Conservation (phyloP, 2,329 filamentous ascomycete species). For the Alternaria solani region DNA sequence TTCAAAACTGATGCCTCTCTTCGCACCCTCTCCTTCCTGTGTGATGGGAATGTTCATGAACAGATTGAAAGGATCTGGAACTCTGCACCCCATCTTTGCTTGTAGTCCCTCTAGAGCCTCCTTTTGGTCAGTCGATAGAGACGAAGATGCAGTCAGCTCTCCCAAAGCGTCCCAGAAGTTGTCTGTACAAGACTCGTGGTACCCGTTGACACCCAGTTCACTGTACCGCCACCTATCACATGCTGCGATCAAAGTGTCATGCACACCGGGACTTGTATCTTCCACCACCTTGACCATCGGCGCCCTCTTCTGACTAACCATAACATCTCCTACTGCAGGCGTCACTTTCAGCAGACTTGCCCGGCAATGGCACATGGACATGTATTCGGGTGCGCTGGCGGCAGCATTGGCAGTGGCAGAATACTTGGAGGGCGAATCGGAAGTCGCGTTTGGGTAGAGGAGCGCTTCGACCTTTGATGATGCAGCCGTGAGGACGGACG, state of each 20-base stretch:
- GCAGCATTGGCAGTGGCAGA: constrained; percentile 35
- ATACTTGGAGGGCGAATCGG: constrained; percentile 33
- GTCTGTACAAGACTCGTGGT: constrained; percentile 50
- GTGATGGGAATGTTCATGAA: constrained; percentile 58
- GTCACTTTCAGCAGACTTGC: constrained; percentile 39
- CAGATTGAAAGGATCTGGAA: constrained; percentile 48
- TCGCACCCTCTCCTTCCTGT: constrained; percentile 50
- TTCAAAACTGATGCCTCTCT: constrained; percentile 50
- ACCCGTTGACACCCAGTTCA: constrained; percentile 41
- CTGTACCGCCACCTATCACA: constrained; percentile 49
- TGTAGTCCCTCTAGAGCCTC: constrained; percentile 33
- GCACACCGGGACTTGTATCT: constrained; percentile 45
- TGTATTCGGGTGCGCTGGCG: constrained; percentile 43
- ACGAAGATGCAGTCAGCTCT: constrained; percentile 21
- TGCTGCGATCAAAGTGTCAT: constrained; percentile 48
- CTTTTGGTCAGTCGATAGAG: constrained; percentile 20
- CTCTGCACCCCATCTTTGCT: constrained; percentile 33
- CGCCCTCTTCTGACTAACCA: constrained; percentile 46
- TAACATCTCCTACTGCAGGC: constrained; percentile 38
- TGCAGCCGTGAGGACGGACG: constrained; percentile 22
- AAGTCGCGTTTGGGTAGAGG: constrained; percentile 39
- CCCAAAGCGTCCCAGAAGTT: constrained; percentile 47
- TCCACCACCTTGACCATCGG: constrained; percentile 46
- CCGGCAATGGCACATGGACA: constrained; percentile 50
- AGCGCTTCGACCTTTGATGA: constrained; percentile 38